Base-by-base conservation (phyloP, 352 stramenopile species). In the Globisporangium megalacanthum region DNA sequence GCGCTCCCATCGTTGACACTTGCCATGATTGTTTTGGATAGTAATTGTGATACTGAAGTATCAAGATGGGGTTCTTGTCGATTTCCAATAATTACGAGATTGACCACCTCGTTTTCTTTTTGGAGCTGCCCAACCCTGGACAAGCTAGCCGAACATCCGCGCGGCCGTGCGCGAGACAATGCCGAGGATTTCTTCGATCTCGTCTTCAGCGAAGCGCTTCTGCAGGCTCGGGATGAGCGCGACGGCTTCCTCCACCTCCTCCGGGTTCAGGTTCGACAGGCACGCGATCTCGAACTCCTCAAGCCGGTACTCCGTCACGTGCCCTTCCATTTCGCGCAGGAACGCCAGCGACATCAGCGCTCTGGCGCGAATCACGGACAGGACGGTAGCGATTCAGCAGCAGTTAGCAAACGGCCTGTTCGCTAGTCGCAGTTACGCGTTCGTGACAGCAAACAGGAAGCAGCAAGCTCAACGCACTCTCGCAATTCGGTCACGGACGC, bases 251-350 rank as follows among this genome's bases (percentile, higher is more conserved):
- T 96, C 87, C 2, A 92, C 79, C 56, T 95, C 86, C 56, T 96
- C 87, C 8, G 84, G 83, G 64, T 96, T 96, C 65, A 96, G 59
- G 61, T 96, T 96, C 49, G 87, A 94, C 56, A 95, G 58, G 69
- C 85, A 94, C 53, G 87, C 79, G 63, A 95, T 92, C 72, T 96
- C 87, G 60, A 95, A 96, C 70, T 94, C 86, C 65, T 95, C 83
- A 19, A 95, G 72, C 46, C 83, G 83, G 53, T 89, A 85, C 58
- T 92, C 80, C 6, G 90, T 70, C 54, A 70, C 75, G 55, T 88
- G 69, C 3, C 72, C 69, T 31, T 86, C 77, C 41, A 88, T 79
- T 58, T 94, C 84, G 37, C 86, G 86, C 65, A 79, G 79, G 58
- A 95, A 95, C 45, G 69, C 80, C 36, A 94, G 68, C 56, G 83